These are phyloP conservation scores for Kurtzmaniella quercitrusa DNA, from an alignment of 1,139 yeast genomes.

Conservation along the genomic window DNA sequence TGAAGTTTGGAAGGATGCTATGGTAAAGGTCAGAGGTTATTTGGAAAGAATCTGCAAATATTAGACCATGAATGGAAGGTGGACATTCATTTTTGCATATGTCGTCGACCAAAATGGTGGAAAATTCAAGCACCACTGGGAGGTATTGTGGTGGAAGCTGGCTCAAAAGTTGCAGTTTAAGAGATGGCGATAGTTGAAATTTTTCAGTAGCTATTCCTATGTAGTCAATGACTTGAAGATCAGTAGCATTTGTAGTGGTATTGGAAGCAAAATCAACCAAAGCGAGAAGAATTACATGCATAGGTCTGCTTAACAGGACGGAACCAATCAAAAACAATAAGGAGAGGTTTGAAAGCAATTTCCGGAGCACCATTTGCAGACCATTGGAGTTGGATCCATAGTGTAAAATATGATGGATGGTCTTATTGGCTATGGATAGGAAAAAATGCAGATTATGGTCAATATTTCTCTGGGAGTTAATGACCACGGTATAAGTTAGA, in stretches of 20 bases:
- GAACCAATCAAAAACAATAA: conserved; percentile 35
- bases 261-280: background rate
- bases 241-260: background rate
- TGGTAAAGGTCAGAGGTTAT: conserved; percentile 12
- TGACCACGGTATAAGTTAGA: conserved; percentile 58
- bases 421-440: background rate
- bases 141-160: background rate
- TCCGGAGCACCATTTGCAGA: conserved; percentile 17
- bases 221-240: background rate
- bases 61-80: conserved; percentile 23
- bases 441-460: background rate
- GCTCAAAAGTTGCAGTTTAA: background rate
- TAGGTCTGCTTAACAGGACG: conserved; percentile 12
- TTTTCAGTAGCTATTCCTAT: background rate
- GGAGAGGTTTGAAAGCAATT: conserved; percentile 50
- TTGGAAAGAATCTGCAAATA: conserved; percentile 23
- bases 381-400: background rate
- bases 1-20: conserved; percentile 2
- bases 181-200: background rate
- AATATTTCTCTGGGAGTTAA: conserved; percentile 25
- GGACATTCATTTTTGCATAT: conserved; percentile 30
- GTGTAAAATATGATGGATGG: conserved; percentile 1
- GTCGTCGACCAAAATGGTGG: conserved; percentile 58
- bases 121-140: conserved; percentile 21
- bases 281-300: conserved; percentile 1